These are phyloP conservation scores for Ceratobasidium sp. DNA, from an alignment of 1,284 basidiomycete species.

Conservation along the genomic window DNA sequence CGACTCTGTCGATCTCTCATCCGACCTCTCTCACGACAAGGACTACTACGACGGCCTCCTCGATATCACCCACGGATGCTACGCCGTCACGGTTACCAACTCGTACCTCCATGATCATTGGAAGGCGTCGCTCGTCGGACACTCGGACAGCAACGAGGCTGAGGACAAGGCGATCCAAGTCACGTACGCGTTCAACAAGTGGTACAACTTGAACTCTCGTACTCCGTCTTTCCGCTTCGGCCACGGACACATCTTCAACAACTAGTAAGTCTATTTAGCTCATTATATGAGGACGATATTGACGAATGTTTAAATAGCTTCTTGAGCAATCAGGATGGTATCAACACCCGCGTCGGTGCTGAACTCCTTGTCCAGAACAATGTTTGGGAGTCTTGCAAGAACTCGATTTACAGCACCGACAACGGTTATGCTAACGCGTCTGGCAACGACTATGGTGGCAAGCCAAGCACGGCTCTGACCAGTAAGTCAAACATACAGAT, in stretches of 20 bases:
- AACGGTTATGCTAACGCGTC: constrained; percentile 25
- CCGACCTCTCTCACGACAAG: constrained; percentile 53
- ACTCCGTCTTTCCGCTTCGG: constrained; percentile 58
- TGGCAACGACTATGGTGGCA: neutral
- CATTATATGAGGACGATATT: neutral
- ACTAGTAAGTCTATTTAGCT: constrained; percentile 1
- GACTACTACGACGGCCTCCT: constrained; percentile 50
- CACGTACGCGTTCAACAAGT: constrained; percentile 26
- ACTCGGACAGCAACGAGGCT: constrained; percentile 61
- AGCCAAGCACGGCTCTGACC: constrained; percentile 16
- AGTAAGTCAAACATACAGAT: neutral
- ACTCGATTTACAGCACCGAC: constrained; percentile 31
- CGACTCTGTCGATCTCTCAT: constrained; percentile 61
- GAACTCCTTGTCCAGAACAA: constrained; percentile 26
- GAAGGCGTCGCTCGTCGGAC: constrained; percentile 64
- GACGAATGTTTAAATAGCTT: constrained; percentile 50
- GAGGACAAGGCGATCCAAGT: constrained; percentile 52
- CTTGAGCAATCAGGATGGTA: constrained; percentile 63
- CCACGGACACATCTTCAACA: constrained; percentile 46
- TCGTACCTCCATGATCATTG: constrained; percentile 62
- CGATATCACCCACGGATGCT: constrained; percentile 59
- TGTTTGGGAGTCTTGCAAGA: neutral
- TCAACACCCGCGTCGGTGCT: constrained; percentile 64
- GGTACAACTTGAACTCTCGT: constrained; percentile 54
- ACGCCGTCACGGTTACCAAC: constrained; percentile 62